Percentiles rank a stretch among this genome's conserved stretches.
Conservation (phyloP, 495 filamentous ascomycete species). For the Xylaria longipes region DNA sequence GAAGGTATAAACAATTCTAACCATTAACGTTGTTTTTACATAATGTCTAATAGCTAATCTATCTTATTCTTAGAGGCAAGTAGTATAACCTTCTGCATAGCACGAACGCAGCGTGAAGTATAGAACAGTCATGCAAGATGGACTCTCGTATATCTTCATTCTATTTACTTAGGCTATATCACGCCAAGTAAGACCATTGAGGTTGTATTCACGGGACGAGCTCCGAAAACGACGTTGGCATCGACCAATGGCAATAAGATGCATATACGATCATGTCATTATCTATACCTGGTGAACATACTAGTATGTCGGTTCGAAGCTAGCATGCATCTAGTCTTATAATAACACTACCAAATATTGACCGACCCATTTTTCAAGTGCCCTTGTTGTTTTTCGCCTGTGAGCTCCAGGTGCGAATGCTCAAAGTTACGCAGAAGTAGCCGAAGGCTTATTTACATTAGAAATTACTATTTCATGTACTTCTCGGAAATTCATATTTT, state of each 20-base stretch:
- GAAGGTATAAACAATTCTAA: neutral
- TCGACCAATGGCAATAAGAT: neutral
- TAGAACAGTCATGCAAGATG: neutral
- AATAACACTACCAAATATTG: neutral
- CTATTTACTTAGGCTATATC: slow-evolving; percentile 23
- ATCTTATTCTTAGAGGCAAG: neutral
- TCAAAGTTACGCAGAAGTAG: neutral
- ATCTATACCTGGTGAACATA: neutral
- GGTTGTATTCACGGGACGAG: slow-evolving; percentile 6
- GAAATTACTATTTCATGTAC: neutral
- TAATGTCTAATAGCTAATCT: neutral
- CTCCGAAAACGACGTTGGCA: slow-evolving; percentile 1
- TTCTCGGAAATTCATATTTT: neutral
- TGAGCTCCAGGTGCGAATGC: neutral
- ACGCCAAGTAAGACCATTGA: neutral
- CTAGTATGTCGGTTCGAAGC: neutral
- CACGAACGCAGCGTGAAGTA: neutral
- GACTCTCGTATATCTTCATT: neutral
- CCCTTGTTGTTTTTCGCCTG: neutral
- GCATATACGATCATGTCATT: slow-evolving; percentile 6
- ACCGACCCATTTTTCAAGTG: neutral
- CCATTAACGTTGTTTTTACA: neutral
- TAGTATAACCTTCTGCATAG: neutral
- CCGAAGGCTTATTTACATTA: neutral
- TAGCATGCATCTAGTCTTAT: neutral